Conservation (phyloP, 306 rosid genomes). For the Mimosa pudica region DNA sequence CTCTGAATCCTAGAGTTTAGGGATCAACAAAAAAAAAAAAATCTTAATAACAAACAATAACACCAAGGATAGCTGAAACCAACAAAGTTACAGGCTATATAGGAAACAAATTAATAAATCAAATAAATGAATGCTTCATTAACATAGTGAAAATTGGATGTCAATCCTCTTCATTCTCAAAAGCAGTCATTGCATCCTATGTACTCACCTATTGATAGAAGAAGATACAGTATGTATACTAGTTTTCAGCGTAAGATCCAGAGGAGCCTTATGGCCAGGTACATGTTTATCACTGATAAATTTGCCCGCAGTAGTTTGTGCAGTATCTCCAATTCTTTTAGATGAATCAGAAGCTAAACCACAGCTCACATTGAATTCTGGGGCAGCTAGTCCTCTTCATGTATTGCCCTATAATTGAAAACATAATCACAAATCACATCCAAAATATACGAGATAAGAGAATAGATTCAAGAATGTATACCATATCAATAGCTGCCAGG, state of each 20-base stretch:
- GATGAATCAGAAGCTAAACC: slow-evolving; percentile 52
- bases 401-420: slow-evolving; percentile 69
- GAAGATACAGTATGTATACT: slow-evolving; percentile 67
- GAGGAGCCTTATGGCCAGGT: slow-evolving; percentile 73
- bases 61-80: slow-evolving; percentile 17
- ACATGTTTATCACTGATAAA: slow-evolving; percentile 50
- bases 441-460: not conserved
- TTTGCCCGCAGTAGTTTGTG: slow-evolving; percentile 43
- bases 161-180: slow-evolving; percentile 6
- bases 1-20: slow-evolving; percentile 48
- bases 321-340: slow-evolving; percentile 41
- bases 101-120: slow-evolving; percentile 7
- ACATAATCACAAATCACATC: slow-evolving; percentile 15
- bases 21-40: slow-evolving; percentile 12
- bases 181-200: slow-evolving; percentile 26
- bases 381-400: slow-evolving; percentile 69
- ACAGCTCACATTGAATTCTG: slow-evolving; percentile 37
- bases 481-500: slow-evolving; percentile 74
- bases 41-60: slow-evolving; percentile 12
- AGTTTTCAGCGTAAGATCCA: slow-evolving; percentile 92
- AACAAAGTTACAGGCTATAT: slow-evolving; percentile 28
- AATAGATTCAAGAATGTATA: slow-evolving; percentile 35
- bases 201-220: slow-evolving; percentile 63
- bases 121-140: not conserved
- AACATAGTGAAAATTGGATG: slow-evolving; percentile 6